A percentile compares a stretch with the other conserved stretches of the same genome.
These are phyloP conservation scores for Stentor roeselii DNA, from an alignment of 73 alveolate species.

Conservation along the genomic window DNA sequence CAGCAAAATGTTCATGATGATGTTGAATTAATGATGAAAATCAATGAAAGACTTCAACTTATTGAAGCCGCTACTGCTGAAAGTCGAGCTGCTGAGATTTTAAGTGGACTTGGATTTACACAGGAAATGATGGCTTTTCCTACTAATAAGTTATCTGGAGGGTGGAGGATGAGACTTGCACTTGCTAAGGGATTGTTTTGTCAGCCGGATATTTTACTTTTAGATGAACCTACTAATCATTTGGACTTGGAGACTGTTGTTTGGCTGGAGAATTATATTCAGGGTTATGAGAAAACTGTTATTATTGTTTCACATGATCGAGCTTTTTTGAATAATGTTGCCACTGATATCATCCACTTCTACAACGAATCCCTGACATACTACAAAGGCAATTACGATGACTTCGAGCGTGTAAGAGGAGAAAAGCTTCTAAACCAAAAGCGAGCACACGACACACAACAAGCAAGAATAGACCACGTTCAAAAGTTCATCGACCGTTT, in stretches of 20 bases:
- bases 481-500: constrained; percentile 96
- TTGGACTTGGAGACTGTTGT: constrained; percentile 89
- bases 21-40: constrained; percentile 37
- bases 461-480: constrained; percentile 83
- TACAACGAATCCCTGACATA: constrained; percentile 81
- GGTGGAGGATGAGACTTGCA: constrained; percentile 99
- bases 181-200: constrained; percentile 97
- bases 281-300: constrained; percentile 90
- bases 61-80: constrained; percentile 93
- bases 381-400: constrained; percentile 95
- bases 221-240: constrained; percentile 98
- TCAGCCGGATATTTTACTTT: constrained; percentile 93
- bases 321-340: constrained; percentile 95
- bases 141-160: constrained; percentile 96
- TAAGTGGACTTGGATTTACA: constrained; percentile 53
- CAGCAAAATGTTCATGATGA: constrained; percentile 43
- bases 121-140: constrained; percentile 36
- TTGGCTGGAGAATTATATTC: constrained; percentile 37
- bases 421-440: constrained; percentile 76
- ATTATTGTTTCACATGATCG: constrained; percentile 99
- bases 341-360: constrained; percentile 97
- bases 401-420: constrained; percentile 87
- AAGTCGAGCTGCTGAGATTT: constrained; percentile 77
- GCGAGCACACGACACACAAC: constrained; percentile 84
- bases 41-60: constrained; percentile 61